Base-by-base conservation (phyloP, 805 yeast species). In the Zygotorulaspora chibaensis region DNA sequence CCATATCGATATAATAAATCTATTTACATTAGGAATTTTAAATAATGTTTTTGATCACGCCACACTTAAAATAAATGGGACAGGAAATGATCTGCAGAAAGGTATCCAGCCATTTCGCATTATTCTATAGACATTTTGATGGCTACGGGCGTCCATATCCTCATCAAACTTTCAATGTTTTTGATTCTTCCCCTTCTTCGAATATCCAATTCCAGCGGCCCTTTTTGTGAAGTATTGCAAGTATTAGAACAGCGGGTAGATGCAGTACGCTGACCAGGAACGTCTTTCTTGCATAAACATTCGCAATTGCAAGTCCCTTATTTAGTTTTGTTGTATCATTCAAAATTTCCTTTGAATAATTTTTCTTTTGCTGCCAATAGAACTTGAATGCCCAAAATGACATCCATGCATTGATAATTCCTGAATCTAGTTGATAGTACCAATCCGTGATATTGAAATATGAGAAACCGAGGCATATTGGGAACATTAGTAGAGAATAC, bases 181-280 rank as follows among this genome's bases (percentile, higher is more conserved):
- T 28, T 25, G 27, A 40, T 12, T 65, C 60, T 15, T 62, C 58
- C 10, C 58, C 65, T 3, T 53, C 48, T 12, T 65, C 70, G 40
- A 72, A 72, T 20, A 83, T 56, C 72, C 86, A 75, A 61, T 89
- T 96, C 97, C 97, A 91, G 62, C 89, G 88, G 5, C 96, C 96
- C 63, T 83, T 83, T 67, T 93, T 93, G 66, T 93, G 98, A 42
- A 93, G 64, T 89, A 93, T 91, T 1, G 98, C 97, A 49, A 93
- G 70, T 15, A 89, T 83, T 43, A 93, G 70, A 12, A 95, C 84
- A 0, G 85, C 90, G 0, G 99, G 99, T 38, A 93, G 69, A 57
- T 93, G 98, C 81, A 91, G 80, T 1, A 93, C 96, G 23, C 96
- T 84, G 33, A 95, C 87, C 95, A 96, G 87, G 64, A 93, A 93